Conservation (phyloP, 352 stramenopile species). For the Phytophthora boehmeriae region DNA sequence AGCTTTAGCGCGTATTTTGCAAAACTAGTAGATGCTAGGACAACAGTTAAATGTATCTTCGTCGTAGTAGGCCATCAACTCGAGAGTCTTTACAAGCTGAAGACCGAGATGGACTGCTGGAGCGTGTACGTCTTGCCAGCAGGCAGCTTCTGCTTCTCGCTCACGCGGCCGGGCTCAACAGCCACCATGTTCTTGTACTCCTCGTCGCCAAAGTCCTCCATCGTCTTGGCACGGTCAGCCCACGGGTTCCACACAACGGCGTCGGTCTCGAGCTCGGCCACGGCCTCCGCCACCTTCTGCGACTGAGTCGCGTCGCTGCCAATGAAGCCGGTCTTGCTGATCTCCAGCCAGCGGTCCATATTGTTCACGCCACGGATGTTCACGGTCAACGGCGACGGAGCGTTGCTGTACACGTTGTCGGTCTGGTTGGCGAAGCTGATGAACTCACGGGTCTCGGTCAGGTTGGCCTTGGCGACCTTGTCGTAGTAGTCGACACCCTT, state of each 20-base stretch:
- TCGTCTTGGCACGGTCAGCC: constrained; percentile 88
- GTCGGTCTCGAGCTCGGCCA: constrained; percentile 55
- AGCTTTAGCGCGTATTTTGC: too few species aligned
- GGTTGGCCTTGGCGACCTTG: constrained; percentile 79
- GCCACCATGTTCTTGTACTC: constrained; percentile 96
- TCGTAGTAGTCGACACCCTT: constrained; percentile 85
- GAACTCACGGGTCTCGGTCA: constrained; percentile 56
- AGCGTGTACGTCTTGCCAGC: constrained; percentile 56
- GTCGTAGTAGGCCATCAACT: too few species aligned
- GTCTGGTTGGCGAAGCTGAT: constrained; percentile 77
- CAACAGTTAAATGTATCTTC: too few species aligned
- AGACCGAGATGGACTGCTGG: constrained; percentile 27
- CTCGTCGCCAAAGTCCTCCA: constrained; percentile 94
- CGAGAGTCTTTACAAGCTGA: constrained; percentile 5
- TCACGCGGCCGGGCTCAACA: constrained; percentile 92
- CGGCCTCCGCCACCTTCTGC: background rate
- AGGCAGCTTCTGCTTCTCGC: constrained; percentile 41
- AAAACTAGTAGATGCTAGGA: too few species aligned
- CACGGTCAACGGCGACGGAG: constrained; percentile 51
- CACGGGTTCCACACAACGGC: constrained; percentile 94
- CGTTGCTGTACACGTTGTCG: constrained; percentile 88
- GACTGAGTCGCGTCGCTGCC: constrained; percentile 20
- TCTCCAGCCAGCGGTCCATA: constrained; percentile 51
- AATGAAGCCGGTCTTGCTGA: constrained; percentile 65
- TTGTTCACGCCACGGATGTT: constrained; percentile 50